Evolutionary conservation across 495 filamentous ascomycete genomes (phyloP).

Genomic region (Penicillium lagena): DNA sequence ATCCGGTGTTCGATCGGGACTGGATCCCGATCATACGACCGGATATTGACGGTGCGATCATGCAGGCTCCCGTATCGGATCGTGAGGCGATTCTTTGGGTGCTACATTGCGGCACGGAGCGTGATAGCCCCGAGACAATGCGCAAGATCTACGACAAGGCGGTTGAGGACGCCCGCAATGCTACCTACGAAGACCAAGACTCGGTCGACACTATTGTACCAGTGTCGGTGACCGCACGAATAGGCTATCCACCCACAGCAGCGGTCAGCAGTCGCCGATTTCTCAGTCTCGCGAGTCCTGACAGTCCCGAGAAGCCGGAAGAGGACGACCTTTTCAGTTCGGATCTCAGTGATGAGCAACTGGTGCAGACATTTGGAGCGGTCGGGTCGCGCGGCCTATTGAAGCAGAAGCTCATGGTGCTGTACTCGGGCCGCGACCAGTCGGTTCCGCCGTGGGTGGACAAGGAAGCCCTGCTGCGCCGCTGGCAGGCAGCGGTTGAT

Average conservation of each 20-base stretch:
- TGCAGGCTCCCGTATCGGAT: conserved; percentile 77
- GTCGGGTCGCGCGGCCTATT: conserved; percentile 47
- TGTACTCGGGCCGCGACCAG: conserved; percentile 68
- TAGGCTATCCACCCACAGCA: conserved; percentile 29
- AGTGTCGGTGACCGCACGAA: conserved; percentile 24
- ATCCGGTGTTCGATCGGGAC: conserved; percentile 24
- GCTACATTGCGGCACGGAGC: conserved; percentile 23
- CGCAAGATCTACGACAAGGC: conserved; percentile 23
- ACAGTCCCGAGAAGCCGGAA: conserved; percentile 43
- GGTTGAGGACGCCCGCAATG: conserved; percentile 15
- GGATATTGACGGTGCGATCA: conserved; percentile 66
- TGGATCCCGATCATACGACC: conserved; percentile 23
- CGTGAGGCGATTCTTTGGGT: conserved; percentile 57
- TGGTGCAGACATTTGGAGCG: conserved; percentile 58
- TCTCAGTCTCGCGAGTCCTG: conserved; percentile 53
- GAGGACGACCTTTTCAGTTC: conserved; percentile 87
- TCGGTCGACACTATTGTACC: conserved; percentile 28
- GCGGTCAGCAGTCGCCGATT: conserved; percentile 62
- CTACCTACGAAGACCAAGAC: conserved; percentile 14
- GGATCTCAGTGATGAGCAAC: conserved; percentile 54
- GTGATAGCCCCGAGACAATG: conserved; percentile 19
- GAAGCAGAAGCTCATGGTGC: conserved; percentile 32
- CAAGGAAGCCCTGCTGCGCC: conserved; percentile 52
- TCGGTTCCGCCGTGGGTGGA: conserved; percentile 59
- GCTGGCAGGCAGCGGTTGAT: conserved; percentile 57